Evolutionary conservation across 495 filamentous ascomycete species (phyloP).

Genomic region (Bathelium albidoporum): DNA sequence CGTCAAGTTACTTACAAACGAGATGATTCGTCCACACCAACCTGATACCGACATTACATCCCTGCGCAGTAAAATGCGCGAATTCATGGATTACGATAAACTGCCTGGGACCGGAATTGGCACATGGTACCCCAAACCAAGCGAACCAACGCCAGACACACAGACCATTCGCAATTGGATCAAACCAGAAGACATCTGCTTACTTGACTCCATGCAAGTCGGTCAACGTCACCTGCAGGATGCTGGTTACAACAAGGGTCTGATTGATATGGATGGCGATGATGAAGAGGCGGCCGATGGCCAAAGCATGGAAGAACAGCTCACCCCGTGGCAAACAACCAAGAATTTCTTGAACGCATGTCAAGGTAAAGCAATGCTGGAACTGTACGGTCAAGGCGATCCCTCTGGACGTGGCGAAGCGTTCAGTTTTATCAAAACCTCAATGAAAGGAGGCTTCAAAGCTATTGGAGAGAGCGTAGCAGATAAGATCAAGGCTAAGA

Average conservation of each 20-base stretch:
- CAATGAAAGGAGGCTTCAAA: conserved; percentile 97
- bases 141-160: conserved; percentile 66
- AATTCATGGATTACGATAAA: conserved; percentile 84
- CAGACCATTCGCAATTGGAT: conserved; percentile 72
- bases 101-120: conserved; percentile 38
- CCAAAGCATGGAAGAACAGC: conserved; percentile 70
- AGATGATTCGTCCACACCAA: conserved; percentile 69
- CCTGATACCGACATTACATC: conserved; percentile 79
- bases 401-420: conserved; percentile 89
- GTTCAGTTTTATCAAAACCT: conserved; percentile 90
- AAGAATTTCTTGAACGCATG: conserved; percentile 93
- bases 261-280: conserved; percentile 62
- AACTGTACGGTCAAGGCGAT: conserved; percentile 86
- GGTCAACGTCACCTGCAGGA: conserved; percentile 76
- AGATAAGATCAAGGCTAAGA: conserved; percentile 72
- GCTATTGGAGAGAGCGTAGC: conserved; percentile 78
- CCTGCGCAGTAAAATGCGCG: conserved; percentile 90
- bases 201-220: conserved; percentile 94
- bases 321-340: conserved; percentile 89
- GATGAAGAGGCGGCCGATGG: conserved; percentile 54
- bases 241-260: conserved; percentile 63
- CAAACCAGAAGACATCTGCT: conserved; percentile 86
- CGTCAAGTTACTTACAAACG: conserved; percentile 26
- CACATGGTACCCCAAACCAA: conserved; percentile 66
- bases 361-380: conserved; percentile 92